phyloP scores from a whole-genome alignment of 768 basidiomycete species.

The Kwoniella sp. region DNA sequence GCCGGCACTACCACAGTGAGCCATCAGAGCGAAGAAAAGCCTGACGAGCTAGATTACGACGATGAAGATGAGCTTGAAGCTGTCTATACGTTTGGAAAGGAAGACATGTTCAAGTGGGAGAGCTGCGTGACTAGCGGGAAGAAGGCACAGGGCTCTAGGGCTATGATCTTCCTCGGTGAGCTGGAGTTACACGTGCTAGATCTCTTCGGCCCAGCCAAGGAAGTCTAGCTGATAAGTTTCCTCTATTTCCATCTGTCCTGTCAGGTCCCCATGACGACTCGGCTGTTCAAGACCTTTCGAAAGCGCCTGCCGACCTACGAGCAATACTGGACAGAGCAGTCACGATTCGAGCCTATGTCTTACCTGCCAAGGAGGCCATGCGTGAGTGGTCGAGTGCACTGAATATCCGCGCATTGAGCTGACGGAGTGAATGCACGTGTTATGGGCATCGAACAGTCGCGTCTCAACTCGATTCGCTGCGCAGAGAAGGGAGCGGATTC shows the following conservation, averaged over 20 bases:
- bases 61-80: conserved; percentile 37
- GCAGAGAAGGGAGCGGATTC: background rate
- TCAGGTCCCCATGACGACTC: no score
- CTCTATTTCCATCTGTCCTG: no score
- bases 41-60: no score
- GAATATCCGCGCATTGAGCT: background rate
- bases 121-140: conserved; percentile 16
- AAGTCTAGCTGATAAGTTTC: no score
- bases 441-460: no score
- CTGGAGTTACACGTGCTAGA: conserved; percentile 22
- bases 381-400: conserved; percentile 4
- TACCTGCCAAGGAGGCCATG: background rate
- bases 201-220: no score
- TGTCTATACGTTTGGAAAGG: conserved; percentile 10
- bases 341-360: conserved; percentile 16
- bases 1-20: background rate
- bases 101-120: conserved; percentile 29
- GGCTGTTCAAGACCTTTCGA: background rate
- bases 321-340: conserved; percentile 7
- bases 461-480: background rate
- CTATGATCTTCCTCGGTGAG: conserved; percentile 20
- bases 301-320: background rate
- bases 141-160: conserved; percentile 22
- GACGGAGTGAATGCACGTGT: background rate
- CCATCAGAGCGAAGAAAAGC: background rate